These are phyloP conservation scores for Prunus yedoensis DNA, from an alignment of 331 rosid genomes.

Conservation along the genomic window DNA sequence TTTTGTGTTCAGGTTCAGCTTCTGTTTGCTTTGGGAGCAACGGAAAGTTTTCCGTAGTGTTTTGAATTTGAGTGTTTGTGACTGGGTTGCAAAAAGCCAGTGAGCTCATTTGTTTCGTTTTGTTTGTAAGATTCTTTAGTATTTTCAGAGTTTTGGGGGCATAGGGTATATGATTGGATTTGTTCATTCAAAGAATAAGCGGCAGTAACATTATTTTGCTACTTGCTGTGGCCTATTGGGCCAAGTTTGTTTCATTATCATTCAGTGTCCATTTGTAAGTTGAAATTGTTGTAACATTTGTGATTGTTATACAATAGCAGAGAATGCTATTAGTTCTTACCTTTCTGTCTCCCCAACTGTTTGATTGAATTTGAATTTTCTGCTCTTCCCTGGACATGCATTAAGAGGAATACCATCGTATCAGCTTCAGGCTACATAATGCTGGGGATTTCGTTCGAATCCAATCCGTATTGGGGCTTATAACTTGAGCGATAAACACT, in stretches of 20 bases:
- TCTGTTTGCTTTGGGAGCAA: conserved; percentile 39
- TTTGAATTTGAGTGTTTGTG: conserved; percentile 26
- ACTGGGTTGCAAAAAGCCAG: conserved; percentile 13
- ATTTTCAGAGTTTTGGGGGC: conserved; percentile 31
- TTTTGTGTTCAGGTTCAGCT: conserved; percentile 25
- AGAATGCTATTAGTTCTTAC: neutral
- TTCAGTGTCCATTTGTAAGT: conserved; percentile 26
- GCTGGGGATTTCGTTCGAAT: no score
- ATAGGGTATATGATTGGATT: conserved; percentile 37
- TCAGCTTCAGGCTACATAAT: no score
- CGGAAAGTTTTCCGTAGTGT: conserved; percentile 22
- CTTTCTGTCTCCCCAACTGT: neutral
- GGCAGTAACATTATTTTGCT: conserved; percentile 6
- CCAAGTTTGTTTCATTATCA: conserved; percentile 25
- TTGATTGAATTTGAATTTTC: neutral
- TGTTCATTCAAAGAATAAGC: conserved; percentile 36
- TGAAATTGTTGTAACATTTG: conserved; percentile 10
- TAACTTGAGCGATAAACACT: no score
- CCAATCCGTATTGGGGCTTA: no score
- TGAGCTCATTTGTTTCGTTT: conserved; percentile 15
- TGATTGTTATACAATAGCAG: conserved; percentile 21
- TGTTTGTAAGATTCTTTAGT: neutral
- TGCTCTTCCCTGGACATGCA: neutral
- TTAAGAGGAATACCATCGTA: no score
- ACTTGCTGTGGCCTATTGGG: conserved; percentile 11